Evolutionary conservation across 495 filamentous ascomycete species (phyloP).

Genomic region (Thozetella sp.): DNA sequence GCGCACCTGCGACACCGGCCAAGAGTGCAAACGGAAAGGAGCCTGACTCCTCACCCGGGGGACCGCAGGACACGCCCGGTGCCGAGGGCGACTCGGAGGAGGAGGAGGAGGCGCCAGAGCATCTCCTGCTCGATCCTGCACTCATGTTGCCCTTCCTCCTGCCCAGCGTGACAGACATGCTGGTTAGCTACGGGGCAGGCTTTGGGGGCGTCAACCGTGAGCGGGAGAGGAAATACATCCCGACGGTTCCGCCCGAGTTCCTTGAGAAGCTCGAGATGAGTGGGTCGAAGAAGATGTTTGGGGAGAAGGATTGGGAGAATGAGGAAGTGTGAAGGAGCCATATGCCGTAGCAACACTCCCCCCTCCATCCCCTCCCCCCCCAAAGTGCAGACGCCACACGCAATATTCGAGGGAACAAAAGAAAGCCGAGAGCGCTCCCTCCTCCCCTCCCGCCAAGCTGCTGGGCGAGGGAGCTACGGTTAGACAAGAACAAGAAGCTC

Average conservation of each 20-base stretch:
- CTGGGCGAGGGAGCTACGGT: not conserved
- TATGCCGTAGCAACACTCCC: no score
- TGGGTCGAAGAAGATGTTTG: constrained; percentile 37
- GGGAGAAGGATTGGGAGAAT: constrained; percentile 51
- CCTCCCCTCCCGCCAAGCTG: not conserved
- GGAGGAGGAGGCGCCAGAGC: constrained; percentile 63
- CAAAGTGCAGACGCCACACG: no score
- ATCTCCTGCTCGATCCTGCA: constrained; percentile 82
- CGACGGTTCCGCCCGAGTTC: constrained; percentile 92
- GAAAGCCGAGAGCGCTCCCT: no score
- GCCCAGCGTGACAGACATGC: constrained; percentile 96
- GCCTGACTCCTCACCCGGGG: constrained; percentile 10
- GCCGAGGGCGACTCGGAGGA: constrained; percentile 41
- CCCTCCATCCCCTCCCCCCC: no score
- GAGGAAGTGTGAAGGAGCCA: constrained; percentile 37
- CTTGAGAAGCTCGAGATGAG: constrained; percentile 81
- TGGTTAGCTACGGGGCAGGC: constrained; percentile 91
- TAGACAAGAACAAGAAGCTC: not conserved
- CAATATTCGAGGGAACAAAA: no score
- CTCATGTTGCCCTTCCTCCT: constrained; percentile 93
- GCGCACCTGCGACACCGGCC: constrained; percentile 39
- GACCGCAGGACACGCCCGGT: constrained; percentile 37
- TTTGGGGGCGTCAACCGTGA: constrained; percentile 92
- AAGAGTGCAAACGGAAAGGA: constrained; percentile 19
- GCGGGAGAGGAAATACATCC: constrained; percentile 93